Evolutionary conservation across 768 basidiomycete species (phyloP), one percentile per base, ranked within the genome.

Genomic region (Auriculariales sp.): DNA sequence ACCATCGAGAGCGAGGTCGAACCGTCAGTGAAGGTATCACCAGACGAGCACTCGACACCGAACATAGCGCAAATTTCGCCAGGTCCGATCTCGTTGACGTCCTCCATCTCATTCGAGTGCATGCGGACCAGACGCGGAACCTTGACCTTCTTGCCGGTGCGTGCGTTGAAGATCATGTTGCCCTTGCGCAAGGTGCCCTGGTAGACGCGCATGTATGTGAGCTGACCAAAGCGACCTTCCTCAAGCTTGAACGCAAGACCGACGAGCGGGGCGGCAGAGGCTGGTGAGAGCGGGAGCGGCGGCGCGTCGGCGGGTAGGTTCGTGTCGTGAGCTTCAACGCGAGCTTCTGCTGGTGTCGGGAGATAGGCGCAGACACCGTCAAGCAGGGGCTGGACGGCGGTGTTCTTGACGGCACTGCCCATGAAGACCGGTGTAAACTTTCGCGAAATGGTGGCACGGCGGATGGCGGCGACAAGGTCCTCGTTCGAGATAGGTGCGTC

Each of bases 31-130:
- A 99, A 98, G 0, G 94, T 97, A 66, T 99, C 95, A 12, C 95
- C 94, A 14, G 90, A 87, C 0, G 93, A 90, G 61, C 95, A 99
- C 56, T 99, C 95, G 28, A 99, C 89, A 58, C 95, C 95, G 58
- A 99, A 99, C 65, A 95, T 95, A 46, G 95, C 95, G 61, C 95
- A 98, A 55, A 99, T 99, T 73, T 99, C 95, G 51, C 95, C 95
- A 27, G 94, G 92, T 0, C 91, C 91, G 57, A 99, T 85, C 7
- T 78, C 76, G 44, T 91, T 84, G 50, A 99, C 83, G 58, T 99
- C 94, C 88, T 99, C 95, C 95, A 98, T 97, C 65, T 99, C 94
- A 55, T 98, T 88, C 64, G 84, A 87, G 65, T 99, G 95, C 95
- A 99, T 94, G 52, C 91, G 77, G 51, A 98, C 95, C 55, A 99